Evolutionary conservation across 345 rosid species (phyloP), one percentile per base, ranked within the genome.

Genomic region (Heritiera littoralis): DNA sequence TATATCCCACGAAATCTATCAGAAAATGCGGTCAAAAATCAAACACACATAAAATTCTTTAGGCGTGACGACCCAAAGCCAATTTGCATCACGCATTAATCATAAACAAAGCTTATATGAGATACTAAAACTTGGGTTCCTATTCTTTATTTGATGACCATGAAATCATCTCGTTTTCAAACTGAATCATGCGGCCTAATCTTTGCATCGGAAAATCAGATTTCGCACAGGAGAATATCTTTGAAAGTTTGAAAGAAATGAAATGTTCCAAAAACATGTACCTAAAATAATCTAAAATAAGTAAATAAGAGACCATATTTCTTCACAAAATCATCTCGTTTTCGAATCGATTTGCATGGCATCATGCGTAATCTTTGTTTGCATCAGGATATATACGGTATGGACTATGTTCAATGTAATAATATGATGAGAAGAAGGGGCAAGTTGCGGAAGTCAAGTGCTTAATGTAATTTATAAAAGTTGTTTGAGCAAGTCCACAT

Each of bases 81-180:
- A 56, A 40, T n/a, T 76, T 48, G 78, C 71, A 28, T 76, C 71
- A 64, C 46, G 46, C 48, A 76, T 15, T 54, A 13, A 76, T 76
- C 68, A 74, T 32, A 7, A 17, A 30, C 8, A 5, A 35, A 35
- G 3, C 38, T 35, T 30, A 49, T 46, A n/a, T 45, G 14, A 67
- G 15, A 43, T 30, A 43, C n/a, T 10, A 13, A 63, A 58, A 74
- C 35, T 74, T 74, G 66, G 40, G 8, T 58, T 75, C 58, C n/a
- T 74, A 17, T 43, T 74, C 10, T 74, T 23, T 3, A 23, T 35
- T 40, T 11, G n/a, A 73, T 55, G 14, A 1, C 49, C 5, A 5
- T 13, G 30, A 48, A 75, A 69, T 52, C 80, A 76, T 55, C 66
- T 78, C 79, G 45, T 74, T 82, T 82, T 82, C 84, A 60, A 78